Conservation (phyloP, 1,284 basidiomycete genomes). For the Rhodotorula sp. region DNA sequence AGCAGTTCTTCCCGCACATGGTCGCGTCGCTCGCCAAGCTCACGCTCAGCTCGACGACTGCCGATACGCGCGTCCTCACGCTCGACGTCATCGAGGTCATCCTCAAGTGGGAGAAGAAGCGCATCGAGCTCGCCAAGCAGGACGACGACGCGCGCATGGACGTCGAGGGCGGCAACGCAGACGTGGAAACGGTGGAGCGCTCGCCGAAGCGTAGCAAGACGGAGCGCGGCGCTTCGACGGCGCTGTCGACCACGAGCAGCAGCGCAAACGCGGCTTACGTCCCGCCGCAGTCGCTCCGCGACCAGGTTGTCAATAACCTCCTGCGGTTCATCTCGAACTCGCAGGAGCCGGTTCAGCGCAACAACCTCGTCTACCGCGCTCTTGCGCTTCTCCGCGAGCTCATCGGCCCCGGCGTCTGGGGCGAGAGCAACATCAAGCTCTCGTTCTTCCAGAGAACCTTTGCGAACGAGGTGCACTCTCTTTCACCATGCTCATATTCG, state of each 20-base stretch:
- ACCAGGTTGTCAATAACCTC: constrained; percentile 86
- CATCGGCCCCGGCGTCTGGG: constrained; percentile 80
- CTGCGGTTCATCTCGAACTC: constrained; percentile 79
- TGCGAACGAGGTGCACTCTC: constrained; percentile 65
- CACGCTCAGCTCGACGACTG: constrained; percentile 71
- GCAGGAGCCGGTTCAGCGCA: constrained; percentile 67
- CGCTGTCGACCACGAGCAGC: constrained; percentile 50
- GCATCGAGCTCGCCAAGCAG: constrained; percentile 57
- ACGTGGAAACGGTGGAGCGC: constrained; percentile 21
- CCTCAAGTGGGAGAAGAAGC: constrained; percentile 52
- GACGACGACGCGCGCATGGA: constrained; percentile 52
- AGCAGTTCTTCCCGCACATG: constrained; percentile 94
- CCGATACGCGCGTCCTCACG: constrained; percentile 71
- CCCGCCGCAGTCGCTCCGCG: constrained; percentile 71
- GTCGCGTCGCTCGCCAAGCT: constrained; percentile 86
- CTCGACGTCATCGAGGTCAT: constrained; percentile 54
- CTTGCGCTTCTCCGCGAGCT: constrained; percentile 78
- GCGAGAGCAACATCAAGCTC: constrained; percentile 89
- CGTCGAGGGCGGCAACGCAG: constrained; percentile 45
- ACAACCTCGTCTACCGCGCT: constrained; percentile 71
- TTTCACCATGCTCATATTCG: no score
- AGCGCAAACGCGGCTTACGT: constrained; percentile 40
- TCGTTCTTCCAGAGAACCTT: constrained; percentile 82
- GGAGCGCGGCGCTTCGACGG: constrained; percentile 54
- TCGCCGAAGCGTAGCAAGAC: constrained; percentile 54